phyloP scores from a whole-genome alignment of 2,329 filamentous ascomycete species.

The Scopulariopsis brevicaulis region DNA sequence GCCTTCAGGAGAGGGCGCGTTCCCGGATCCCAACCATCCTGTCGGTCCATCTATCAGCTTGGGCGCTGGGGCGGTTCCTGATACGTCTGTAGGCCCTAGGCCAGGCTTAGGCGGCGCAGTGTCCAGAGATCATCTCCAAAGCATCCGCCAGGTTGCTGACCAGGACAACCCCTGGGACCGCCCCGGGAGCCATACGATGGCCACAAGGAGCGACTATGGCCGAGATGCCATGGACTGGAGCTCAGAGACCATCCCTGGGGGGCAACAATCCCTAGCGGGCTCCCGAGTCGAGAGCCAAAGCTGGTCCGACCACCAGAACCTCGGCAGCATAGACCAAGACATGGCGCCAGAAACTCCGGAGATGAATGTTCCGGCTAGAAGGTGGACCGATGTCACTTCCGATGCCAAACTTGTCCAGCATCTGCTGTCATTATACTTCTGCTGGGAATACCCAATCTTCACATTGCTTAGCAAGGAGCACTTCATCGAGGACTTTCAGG shows the following conservation, averaged over 20 bases:
- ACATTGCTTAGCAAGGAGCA: slow-evolving; percentile 61
- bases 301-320: slow-evolving; percentile 21
- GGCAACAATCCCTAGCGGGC: slow-evolving; percentile 30
- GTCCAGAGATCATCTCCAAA: slow-evolving; percentile 16
- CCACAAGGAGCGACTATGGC: slow-evolving; percentile 32
- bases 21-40: slow-evolving; percentile 13
- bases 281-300: slow-evolving; percentile 28
- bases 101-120: too few relatives aligned
- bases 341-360: slow-evolving; percentile 30
- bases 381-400: slow-evolving; percentile 51
- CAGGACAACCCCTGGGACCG: neutral
- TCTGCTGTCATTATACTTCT: slow-evolving; percentile 57
- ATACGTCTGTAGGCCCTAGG: slow-evolving; percentile 16
- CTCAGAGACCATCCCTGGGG: slow-evolving; percentile 19
- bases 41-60: neutral
- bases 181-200: neutral
- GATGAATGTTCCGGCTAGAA: slow-evolving; percentile 26
- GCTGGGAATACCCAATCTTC: slow-evolving; percentile 68
- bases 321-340: slow-evolving; percentile 34
- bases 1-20: slow-evolving; percentile 1
- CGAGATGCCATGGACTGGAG: slow-evolving; percentile 35
- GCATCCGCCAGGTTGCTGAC: slow-evolving; percentile 16
- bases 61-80: slow-evolving; percentile 10
- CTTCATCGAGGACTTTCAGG: slow-evolving; percentile 54
- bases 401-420: slow-evolving; percentile 50